phyloP scores from a whole-genome alignment of 768 basidiomycete genomes.

The Auriscalpium orientale region DNA sequence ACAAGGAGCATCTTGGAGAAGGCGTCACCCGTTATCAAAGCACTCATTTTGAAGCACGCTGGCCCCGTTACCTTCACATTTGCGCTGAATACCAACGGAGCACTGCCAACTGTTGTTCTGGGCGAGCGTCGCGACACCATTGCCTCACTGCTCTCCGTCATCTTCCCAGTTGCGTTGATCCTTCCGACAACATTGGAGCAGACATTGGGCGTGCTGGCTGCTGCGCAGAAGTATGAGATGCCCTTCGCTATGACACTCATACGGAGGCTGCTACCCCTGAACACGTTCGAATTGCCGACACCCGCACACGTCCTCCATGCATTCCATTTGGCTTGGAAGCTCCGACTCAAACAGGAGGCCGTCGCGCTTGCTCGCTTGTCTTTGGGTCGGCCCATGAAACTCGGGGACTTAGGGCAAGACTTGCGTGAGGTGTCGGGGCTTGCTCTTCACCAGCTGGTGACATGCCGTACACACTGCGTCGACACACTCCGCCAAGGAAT shows the following conservation, averaged over 20 bases:
- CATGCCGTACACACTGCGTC: neutral
- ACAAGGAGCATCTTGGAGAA: neutral
- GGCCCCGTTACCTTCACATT: neutral
- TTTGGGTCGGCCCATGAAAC: neutral
- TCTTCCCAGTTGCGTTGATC: neutral
- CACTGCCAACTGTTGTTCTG: too few species aligned
- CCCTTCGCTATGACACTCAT: neutral
- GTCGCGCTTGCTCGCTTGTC: neutral
- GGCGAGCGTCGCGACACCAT: too few species aligned
- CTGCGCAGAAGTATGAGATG: neutral
- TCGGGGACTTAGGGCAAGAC: neutral
- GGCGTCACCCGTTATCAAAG: neutral
- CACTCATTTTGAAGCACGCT: neutral
- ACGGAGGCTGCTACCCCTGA: neutral
- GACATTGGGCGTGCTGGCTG: neutral
- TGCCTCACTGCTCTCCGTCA: neutral
- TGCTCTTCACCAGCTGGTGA: neutral
- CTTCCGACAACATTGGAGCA: neutral
- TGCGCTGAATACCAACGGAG: neutral
- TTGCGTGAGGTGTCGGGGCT: neutral
- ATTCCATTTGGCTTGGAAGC: neutral
- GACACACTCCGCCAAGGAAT: neutral
- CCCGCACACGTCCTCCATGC: neutral
- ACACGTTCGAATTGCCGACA: neutral
- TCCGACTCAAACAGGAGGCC: neutral